phyloP scores from a whole-genome alignment of 305 asterid genomes.

The Fraxinus angustifolia region DNA sequence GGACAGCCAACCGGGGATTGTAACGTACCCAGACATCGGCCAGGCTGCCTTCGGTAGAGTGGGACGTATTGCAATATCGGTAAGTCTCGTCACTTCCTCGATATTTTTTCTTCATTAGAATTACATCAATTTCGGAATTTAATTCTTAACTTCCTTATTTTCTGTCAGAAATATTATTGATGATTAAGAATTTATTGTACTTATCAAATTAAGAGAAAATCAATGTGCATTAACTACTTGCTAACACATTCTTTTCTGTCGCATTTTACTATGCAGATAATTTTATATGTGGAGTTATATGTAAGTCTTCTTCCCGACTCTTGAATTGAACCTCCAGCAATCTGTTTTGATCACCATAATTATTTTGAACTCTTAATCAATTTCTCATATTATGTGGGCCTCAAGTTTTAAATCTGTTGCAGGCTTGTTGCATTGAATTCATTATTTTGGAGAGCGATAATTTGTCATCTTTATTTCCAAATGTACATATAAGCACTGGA shows the following conservation, averaged over 20 bases:
- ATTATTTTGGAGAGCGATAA: slow-evolving; percentile 86
- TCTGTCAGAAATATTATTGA: not conserved
- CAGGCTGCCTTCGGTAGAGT: slow-evolving; percentile 85
- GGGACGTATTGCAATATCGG: slow-evolving; percentile 79
- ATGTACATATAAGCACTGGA: slow-evolving; percentile 65
- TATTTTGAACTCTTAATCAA: not conserved
- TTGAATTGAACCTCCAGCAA: not conserved
- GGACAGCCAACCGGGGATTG: slow-evolving; percentile 93
- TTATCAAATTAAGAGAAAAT: not conserved
- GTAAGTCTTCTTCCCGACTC: slow-evolving; percentile 45
- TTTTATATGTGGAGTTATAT: slow-evolving; percentile 77
- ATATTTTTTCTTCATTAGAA: not conserved
- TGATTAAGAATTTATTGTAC: not conserved
- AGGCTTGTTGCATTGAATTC: slow-evolving; percentile 88
- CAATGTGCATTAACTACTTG: not conserved
- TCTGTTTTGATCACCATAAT: not conserved
- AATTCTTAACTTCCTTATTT: not conserved
- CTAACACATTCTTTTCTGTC: slow-evolving; percentile 21
- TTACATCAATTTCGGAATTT: not conserved
- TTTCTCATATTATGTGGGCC: not conserved
- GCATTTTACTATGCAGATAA: slow-evolving; percentile 53
- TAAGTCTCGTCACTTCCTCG: slow-evolving; percentile 30
- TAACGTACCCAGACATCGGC: slow-evolving; percentile 91
- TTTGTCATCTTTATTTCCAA: slow-evolving; percentile 76
- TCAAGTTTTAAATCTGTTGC: slow-evolving; percentile 10